Evolutionary conservation across 768 basidiomycete genomes (phyloP).

Genomic region (Xerocomellus intermedius): DNA sequence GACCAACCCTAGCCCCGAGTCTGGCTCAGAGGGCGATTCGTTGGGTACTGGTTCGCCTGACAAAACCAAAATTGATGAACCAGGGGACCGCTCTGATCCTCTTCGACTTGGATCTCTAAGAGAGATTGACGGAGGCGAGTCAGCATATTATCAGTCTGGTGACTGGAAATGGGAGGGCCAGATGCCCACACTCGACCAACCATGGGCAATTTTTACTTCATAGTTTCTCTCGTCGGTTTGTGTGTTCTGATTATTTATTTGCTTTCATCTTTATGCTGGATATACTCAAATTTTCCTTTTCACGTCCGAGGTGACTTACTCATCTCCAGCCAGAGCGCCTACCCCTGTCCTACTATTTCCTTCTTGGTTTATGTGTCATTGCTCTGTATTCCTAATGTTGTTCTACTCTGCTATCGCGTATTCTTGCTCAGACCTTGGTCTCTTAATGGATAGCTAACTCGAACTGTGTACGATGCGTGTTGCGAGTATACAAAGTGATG

Average conservation of each 20-base stretch:
- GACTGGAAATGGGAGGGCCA: conserved; percentile 75
- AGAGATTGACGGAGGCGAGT: conserved; percentile 76
- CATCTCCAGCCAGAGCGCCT: conserved; percentile 27
- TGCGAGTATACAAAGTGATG: conserved; percentile 10
- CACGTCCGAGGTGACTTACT: conserved; percentile 30
- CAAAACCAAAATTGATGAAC: conserved; percentile 55
- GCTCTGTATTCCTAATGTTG: conserved; percentile 61
- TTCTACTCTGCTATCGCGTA: conserved; percentile 56
- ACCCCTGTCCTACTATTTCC: conserved; percentile 36
- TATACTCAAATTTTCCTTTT: conserved; percentile 30
- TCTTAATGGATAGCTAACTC: conserved; percentile 31
- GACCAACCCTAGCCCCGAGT: conserved; percentile 76
- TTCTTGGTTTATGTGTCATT: conserved; percentile 43
- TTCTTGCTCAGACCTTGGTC: conserved; percentile 37
- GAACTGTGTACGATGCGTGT: conserved; percentile 11
- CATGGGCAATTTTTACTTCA: conserved; percentile 66
- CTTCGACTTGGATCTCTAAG: conserved; percentile 60
- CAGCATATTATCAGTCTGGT: conserved; percentile 53
- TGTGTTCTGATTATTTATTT: conserved; percentile 40
- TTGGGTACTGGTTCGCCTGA: conserved; percentile 43
- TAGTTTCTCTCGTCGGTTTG: conserved; percentile 27
- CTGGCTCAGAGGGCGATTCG: conserved; percentile 60
- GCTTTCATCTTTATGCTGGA: conserved; percentile 44
- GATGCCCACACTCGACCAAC: conserved; percentile 63
- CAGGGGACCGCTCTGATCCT: conserved; percentile 42